phyloP scores from a whole-genome alignment of 2,329 filamentous ascomycete genomes.

The Coniochaeta prunicola region DNA sequence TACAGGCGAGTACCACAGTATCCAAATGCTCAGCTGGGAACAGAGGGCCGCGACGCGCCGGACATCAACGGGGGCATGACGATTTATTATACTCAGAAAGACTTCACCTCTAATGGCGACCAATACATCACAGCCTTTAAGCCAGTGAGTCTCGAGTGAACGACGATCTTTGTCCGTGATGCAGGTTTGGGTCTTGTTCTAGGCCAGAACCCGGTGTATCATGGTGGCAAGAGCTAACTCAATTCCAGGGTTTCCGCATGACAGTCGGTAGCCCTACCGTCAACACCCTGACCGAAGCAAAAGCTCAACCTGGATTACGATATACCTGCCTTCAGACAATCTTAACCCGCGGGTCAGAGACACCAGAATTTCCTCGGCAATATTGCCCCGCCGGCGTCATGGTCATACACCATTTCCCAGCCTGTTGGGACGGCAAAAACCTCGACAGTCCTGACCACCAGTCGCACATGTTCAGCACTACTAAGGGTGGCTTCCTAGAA shows the following conservation, averaged over 20 bases:
- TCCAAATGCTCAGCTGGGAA: conserved; percentile 3
- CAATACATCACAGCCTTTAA: conserved; percentile 1
- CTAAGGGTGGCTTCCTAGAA: conserved; percentile 17
- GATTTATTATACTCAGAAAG: conserved; percentile 6
- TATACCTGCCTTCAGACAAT: conserved; percentile 7
- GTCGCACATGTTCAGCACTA: conserved; percentile 30
- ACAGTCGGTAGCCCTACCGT: conserved; percentile 8
- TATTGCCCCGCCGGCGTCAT: conserved; percentile 6
- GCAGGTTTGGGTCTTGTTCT: too few relatives aligned
- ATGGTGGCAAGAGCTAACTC: neutral
- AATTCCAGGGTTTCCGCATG: conserved; percentile 8
- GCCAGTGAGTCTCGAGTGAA: neutral
- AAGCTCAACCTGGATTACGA: conserved; percentile 4
- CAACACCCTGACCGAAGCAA: neutral
- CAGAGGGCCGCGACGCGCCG: conserved; percentile 2
- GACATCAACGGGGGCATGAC: conserved; percentile 4
- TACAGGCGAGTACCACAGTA: conserved; percentile 5
- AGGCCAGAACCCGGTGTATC: neutral
- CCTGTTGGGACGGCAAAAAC: conserved; percentile 55
- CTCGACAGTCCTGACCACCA: conserved; percentile 45
- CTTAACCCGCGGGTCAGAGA: conserved; percentile 6
- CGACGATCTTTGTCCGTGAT: neutral
- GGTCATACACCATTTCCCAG: conserved; percentile 7
- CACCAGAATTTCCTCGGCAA: conserved; percentile 5
- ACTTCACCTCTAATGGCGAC: conserved; percentile 15